A percentile compares a stretch with the other conserved stretches of the same genome.
phyloP scores from a whole-genome alignment of 495 filamentous ascomycete species.

The Podospora conica region DNA sequence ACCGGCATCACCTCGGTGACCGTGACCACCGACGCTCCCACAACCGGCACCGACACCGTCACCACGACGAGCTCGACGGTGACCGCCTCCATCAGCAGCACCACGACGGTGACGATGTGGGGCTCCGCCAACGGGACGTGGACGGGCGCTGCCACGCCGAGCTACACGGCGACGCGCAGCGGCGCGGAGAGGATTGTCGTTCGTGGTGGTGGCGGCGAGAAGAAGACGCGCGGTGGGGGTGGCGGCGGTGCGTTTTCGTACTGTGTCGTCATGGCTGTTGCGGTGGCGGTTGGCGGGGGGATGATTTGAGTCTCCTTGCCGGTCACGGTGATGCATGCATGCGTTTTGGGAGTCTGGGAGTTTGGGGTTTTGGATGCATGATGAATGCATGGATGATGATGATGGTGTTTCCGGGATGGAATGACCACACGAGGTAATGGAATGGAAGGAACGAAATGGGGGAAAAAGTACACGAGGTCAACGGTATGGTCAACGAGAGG shows the following conservation, averaged over 20 bases:
- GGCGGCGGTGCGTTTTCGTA: not conserved
- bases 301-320: not conserved
- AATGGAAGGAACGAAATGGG: no score
- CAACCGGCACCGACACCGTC: not conserved
- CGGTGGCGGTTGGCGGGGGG: not conserved
- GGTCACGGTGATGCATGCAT: no score
- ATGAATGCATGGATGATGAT: not conserved
- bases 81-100: not conserved
- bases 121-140: not conserved
- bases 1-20: not conserved
- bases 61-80: not conserved
- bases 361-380: not conserved
- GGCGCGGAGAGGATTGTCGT: not conserved
- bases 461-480: not conserved
- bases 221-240: not conserved
- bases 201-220: not conserved
- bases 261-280: not conserved
- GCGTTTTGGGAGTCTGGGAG: not conserved
- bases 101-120: not conserved
- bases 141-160: not conserved
- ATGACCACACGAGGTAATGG: no score
- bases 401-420: no score
- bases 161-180: not conserved
- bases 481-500: not conserved
- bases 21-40: not conserved